Evolutionary conservation across 2,329 filamentous ascomycete species (phyloP), one percentile per base, ranked within the genome.

Genomic region (Dactylellina parvicollis): DNA sequence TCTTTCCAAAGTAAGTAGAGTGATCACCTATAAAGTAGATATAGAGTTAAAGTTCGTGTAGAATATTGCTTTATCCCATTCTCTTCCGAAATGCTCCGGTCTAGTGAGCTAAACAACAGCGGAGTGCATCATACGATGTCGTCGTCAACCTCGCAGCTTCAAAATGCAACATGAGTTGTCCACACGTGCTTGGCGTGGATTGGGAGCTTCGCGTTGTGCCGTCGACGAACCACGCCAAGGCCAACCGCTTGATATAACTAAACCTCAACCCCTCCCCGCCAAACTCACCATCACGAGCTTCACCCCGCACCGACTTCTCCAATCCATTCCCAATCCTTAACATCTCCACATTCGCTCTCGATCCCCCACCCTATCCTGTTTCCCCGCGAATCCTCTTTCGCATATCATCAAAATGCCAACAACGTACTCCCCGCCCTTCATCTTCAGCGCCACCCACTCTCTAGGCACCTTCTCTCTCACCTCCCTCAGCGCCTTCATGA

Each of bases 371-470:
- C 16, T n/a, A n/a, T n/a, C n/a, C n/a, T n/a, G n/a, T n/a, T n/a
- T n/a, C n/a, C n/a, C n/a, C n/a, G n/a, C n/a, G n/a, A n/a, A n/a
- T n/a, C n/a, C n/a, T n/a, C n/a, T n/a, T n/a, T n/a, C n/a, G n/a
- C n/a, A n/a, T n/a, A n/a, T n/a, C n/a, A n/a, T n/a, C 44, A 69
- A 54, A 30, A 69, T 69, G 64, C 64, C 64, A 20, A 72, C 65
- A 24, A 70, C 60, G 4, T 73, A 66, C 69, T 42, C 28, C 60
- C 69, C 69, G 8, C 69, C 69, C 47, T 50, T 73, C 60, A 22
- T 66, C 69, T 73, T 73, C 60, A 60, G 54, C 38, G 60, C 69
- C 54, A 55, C 69, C 1, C 55, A 73, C 54, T 61, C 69, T 28
- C 30, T 73, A 16, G 16, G 46, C 52, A 54, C 69, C 26, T 36